These are phyloP conservation scores for Amyloporia xantha DNA, from an alignment of 768 basidiomycete species.

Conservation along the genomic window DNA sequence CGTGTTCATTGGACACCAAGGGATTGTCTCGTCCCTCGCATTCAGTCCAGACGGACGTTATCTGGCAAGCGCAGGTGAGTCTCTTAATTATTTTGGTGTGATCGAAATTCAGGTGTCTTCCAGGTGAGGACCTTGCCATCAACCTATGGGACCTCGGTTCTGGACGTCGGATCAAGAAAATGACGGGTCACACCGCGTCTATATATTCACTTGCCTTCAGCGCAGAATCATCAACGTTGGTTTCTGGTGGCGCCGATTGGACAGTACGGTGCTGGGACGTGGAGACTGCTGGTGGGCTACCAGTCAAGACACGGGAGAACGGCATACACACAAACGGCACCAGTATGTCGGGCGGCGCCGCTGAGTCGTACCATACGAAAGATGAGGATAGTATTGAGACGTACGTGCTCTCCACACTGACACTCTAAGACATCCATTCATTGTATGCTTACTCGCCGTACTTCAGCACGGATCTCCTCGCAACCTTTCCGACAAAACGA, in stretches of 20 bases:
- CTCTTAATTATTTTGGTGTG: not conserved
- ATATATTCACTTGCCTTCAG: conserved; percentile 90
- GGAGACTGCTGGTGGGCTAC: conserved; percentile 63
- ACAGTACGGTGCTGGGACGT: conserved; percentile 99
- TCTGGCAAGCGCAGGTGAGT: conserved; percentile 79
- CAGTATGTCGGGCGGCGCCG: conserved; percentile 5
- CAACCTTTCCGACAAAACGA: conserved; percentile 92
- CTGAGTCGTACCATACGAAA: conserved; percentile 14
- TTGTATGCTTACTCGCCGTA: conserved; percentile 1
- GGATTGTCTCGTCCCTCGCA: conserved; percentile 76
- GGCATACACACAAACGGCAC: conserved; percentile 34
- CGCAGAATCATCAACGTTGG: conserved; percentile 82
- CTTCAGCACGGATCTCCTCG: conserved; percentile 71
- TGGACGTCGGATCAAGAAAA: conserved; percentile 92
- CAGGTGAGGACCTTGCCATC: conserved; percentile 87
- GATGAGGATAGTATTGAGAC: conserved; percentile 60
- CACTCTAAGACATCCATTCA: not conserved
- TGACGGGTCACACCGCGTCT: conserved; percentile 87
- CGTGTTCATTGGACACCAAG: conserved; percentile 94
- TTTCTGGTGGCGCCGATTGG: conserved; percentile 91
- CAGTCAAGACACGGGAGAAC: conserved; percentile 52
- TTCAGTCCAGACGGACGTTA: conserved; percentile 92
- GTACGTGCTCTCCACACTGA: conserved; percentile 38
- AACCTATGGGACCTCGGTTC: conserved; percentile 96
- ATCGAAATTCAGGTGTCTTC: not conserved